A percentile compares a stretch with the other conserved stretches of the same genome.
Evolutionary conservation across 2,329 filamentous ascomycete genomes (phyloP).

Genomic region (Huntiella decipiens): DNA sequence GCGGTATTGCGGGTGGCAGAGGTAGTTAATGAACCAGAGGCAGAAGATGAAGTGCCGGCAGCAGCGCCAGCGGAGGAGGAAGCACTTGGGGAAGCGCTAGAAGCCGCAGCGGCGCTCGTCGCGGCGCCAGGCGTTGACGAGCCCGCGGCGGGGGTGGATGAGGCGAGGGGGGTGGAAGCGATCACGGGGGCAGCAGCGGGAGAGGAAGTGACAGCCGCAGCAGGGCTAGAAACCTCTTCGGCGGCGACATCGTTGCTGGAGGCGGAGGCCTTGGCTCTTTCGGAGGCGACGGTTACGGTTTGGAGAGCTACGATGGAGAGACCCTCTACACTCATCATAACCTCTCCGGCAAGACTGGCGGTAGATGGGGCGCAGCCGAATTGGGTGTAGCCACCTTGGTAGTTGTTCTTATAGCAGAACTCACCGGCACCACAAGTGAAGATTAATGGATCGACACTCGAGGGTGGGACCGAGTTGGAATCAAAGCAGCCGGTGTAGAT

Average conservation of each 20-base stretch:
- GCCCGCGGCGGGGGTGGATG: constrained; percentile 2
- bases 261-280: neutral
- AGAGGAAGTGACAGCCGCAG: neutral
- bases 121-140: constrained; percentile 1
- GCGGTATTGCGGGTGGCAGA: neutral
- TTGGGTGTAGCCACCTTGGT: constrained; percentile 35
- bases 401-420: constrained; percentile 37
- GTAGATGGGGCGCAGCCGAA: constrained; percentile 34
- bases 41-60: neutral
- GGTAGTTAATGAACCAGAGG: neutral
- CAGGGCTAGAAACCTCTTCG: constrained; percentile 14
- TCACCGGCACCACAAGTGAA: constrained; percentile 32
- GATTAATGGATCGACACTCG: constrained; percentile 34
- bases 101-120: neutral
- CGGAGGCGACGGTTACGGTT: constrained; percentile 21
- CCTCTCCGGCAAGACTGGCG: constrained; percentile 28
- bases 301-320: constrained; percentile 16
- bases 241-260: neutral
- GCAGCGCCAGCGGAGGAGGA: neutral
- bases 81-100: neutral
- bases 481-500: constrained; percentile 41
- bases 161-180: neutral
- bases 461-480: constrained; percentile 28
- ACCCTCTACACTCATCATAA: constrained; percentile 28
- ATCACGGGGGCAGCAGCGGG: neutral